A percentile compares a stretch with the other conserved stretches of the same genome.
Evolutionary conservation across 108 stramenopile species (phyloP).

Genomic region (Skeletonema menzelii): DNA sequence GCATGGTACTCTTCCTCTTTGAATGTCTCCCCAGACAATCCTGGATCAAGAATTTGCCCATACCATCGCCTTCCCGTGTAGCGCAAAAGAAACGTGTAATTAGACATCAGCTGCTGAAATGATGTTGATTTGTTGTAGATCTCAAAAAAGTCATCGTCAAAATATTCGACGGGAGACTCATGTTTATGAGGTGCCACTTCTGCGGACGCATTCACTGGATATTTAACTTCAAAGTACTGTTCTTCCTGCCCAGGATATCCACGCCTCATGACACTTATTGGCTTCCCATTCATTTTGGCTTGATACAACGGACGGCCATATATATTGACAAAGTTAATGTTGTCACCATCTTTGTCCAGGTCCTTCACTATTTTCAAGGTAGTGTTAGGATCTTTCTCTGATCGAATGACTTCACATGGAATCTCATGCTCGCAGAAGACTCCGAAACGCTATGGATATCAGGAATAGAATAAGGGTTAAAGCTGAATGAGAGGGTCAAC

Average conservation of each 20-base stretch:
- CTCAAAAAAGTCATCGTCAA: constrained; percentile 45
- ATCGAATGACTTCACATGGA: constrained; percentile 20
- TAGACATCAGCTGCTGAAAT: constrained; percentile 33
- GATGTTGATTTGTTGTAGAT: constrained; percentile 3
- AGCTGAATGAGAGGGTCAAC: neutral
- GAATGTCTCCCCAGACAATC: neutral
- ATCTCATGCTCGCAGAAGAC: constrained; percentile 4
- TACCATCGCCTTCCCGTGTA: constrained; percentile 42
- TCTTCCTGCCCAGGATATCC: constrained; percentile 21
- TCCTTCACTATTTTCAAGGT: constrained; percentile 15
- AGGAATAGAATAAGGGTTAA: neutral
- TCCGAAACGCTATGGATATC: neutral
- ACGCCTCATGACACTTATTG: constrained; percentile 19
- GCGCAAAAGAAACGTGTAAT: constrained; percentile 31
- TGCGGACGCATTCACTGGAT: constrained; percentile 7
- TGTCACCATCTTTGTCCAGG: constrained; percentile 8
- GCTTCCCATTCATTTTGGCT: constrained; percentile 20
- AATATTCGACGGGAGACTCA: neutral
- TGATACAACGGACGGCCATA: constrained; percentile 31
- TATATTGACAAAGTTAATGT: constrained; percentile 18
- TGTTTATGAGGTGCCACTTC: constrained; percentile 18
- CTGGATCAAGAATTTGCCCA: constrained; percentile 2
- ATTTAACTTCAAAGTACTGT: constrained; percentile 2
- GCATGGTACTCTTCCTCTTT: constrained; percentile 8
- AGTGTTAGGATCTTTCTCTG: constrained; percentile 24